Conservation (phyloP, 179 eudicot species). For the Beta lomatogona region DNA sequence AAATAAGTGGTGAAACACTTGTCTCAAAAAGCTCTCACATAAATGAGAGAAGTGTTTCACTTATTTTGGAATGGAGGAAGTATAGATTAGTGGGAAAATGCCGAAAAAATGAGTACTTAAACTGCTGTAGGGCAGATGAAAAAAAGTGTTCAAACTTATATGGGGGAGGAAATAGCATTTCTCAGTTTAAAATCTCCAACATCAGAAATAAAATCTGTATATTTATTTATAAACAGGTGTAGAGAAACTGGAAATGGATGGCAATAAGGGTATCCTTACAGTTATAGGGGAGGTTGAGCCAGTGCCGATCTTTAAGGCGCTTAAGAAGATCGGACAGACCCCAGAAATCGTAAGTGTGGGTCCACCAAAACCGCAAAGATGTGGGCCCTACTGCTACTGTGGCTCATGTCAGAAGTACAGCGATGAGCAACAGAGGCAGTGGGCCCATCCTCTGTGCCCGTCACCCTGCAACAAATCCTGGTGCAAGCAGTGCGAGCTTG, state of each 20-base stretch:
- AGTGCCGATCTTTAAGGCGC: conserved; percentile 31
- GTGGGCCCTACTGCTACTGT: conserved; percentile 24
- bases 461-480: conserved; percentile 24
- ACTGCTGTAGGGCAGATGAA: no score
- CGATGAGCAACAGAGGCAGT: conserved; percentile 18
- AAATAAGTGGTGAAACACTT: no score
- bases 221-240: conserved; percentile 32
- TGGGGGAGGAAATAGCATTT: neutral
- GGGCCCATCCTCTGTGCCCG: conserved; percentile 2
- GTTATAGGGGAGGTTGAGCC: conserved; percentile 60
- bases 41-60: no score
- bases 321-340: conserved; percentile 38
- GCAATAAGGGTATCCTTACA: conserved; percentile 38
- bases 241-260: conserved; percentile 38
- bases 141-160: no score
- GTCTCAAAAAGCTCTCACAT: no score
- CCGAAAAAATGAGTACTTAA: no score
- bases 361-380: conserved; percentile 31
- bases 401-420: conserved; percentile 20
- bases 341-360: conserved; percentile 43
- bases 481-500: conserved; percentile 30
- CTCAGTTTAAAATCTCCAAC: neutral
- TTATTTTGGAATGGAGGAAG: no score
- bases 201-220: neutral
- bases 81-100: no score